phyloP scores from a whole-genome alignment of 2,329 filamentous ascomycete genomes.

The Penicillium sp. region DNA sequence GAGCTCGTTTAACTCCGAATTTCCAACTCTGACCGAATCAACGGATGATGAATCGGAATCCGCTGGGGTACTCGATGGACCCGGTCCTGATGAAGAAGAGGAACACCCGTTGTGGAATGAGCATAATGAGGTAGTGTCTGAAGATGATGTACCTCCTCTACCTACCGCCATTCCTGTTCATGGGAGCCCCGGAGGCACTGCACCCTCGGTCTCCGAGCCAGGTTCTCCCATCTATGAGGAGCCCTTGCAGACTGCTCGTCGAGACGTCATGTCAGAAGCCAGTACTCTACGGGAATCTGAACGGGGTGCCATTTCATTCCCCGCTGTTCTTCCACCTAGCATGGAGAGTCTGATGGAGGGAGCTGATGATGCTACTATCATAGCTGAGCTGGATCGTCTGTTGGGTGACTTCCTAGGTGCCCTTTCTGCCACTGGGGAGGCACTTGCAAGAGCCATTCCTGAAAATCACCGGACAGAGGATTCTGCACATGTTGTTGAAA shows the following conservation, averaged over 20 bases:
- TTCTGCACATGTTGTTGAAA: slow-evolving; percentile 22
- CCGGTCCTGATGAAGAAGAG: slow-evolving; percentile 63
- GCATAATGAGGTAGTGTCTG: slow-evolving; percentile 19
- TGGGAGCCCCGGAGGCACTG: slow-evolving; percentile 22
- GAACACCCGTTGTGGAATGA: slow-evolving; percentile 45
- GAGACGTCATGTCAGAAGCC: slow-evolving; percentile 20
- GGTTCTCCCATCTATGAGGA: slow-evolving; percentile 32
- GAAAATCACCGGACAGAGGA: slow-evolving; percentile 23
- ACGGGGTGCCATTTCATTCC: slow-evolving; percentile 42
- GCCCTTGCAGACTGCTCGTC: slow-evolving; percentile 23
- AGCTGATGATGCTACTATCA: slow-evolving; percentile 44
- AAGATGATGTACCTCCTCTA: slow-evolving; percentile 32
- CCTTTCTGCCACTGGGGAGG: slow-evolving; percentile 46
- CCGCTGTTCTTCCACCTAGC: slow-evolving; percentile 46
- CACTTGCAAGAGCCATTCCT: slow-evolving; percentile 30
- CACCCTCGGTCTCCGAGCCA: slow-evolving; percentile 27
- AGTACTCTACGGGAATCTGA: slow-evolving; percentile 17
- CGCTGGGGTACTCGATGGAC: slow-evolving; percentile 60
- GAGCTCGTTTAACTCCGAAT: slow-evolving; percentile 50
- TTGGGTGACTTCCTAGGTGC: slow-evolving; percentile 49
- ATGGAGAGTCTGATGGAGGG: slow-evolving; percentile 47
- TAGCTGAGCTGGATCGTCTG: slow-evolving; percentile 49
- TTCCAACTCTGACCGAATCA: slow-evolving; percentile 55
- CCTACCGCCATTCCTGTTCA: slow-evolving; percentile 35
- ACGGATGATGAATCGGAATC: slow-evolving; percentile 56